These are phyloP conservation scores for Emericellopsis terricola DNA, from an alignment of 495 filamentous ascomycete species.

Conservation along the genomic window DNA sequence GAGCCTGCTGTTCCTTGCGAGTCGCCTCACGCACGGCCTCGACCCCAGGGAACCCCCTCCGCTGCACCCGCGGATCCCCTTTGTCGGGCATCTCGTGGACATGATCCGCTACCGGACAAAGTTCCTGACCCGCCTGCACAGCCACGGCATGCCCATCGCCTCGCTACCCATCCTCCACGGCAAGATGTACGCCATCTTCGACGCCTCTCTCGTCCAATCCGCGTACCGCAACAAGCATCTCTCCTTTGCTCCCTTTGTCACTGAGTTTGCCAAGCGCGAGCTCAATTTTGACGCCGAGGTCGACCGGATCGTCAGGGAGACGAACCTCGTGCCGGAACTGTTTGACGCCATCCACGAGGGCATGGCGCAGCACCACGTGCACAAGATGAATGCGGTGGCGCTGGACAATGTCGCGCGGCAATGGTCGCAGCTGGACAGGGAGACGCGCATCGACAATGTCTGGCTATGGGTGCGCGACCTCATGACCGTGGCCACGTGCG, in stretches of 20 bases:
- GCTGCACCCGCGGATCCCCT: no score
- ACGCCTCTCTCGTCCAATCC: background rate
- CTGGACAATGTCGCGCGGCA: slow-evolving; percentile 2
- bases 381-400: slow-evolving; percentile 3
- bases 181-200: background rate
- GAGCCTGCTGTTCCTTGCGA: no score
- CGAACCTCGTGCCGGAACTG: background rate
- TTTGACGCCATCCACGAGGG: background rate
- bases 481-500: slow-evolving; percentile 11
- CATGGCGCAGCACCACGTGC: slow-evolving; percentile 2
- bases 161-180: background rate
- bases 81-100: no score
- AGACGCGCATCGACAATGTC: slow-evolving; percentile 6
- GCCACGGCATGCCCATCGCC: background rate
- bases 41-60: no score
- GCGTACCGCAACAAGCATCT: background rate
- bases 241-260: background rate
- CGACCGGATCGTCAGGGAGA: background rate
- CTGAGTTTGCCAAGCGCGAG: background rate
- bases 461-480: slow-evolving; percentile 13
- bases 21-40: no score
- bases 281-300: background rate
- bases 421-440: slow-evolving; percentile 1
- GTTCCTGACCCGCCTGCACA: no score
- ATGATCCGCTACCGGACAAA: no score